Evolutionary conservation across 2,329 filamentous ascomycete genomes (phyloP), one percentile per base, ranked within the genome.

Genomic region (Aureobasidium pullulans): DNA sequence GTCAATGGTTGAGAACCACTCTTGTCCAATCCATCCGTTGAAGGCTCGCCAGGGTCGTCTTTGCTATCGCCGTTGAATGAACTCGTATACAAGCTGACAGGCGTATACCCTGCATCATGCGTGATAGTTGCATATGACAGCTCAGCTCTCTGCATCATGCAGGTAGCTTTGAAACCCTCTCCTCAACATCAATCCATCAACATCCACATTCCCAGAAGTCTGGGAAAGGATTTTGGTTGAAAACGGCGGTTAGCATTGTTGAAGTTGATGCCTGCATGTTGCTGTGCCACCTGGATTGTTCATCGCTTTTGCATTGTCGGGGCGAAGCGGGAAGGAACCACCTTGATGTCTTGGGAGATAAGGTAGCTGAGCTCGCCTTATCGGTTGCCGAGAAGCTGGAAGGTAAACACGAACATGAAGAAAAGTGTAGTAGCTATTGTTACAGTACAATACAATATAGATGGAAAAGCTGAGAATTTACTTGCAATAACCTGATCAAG

Each of bases 381-480:
- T 36, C 34, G 13, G 34, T 36, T 2, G 13, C 8, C 34, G 46
- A 36, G 16, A 49, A 34, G 31, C n/a, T 15, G 32, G 10, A 37
- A 19, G 7, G 37, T 19, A 2, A 34, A 13, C 34, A 5, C 31
- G 34, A 29, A 42, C 11, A 8, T 52, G 11, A 43, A 10, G n/a
- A 8, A 13, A 31, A 40, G 37, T 40, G 37, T 28, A 16, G 37
- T 53, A 54, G 50, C 50, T 54, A 40, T 54, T 32, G 50, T 44
- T 56, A 56, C 52, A 56, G 23, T 56, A 56, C 52, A 46, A 37
- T 56, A 56, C 50, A 57, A 31, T 46, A 57, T 46, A 37, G 29
- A 36, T 36, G 34, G 34, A 28, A 23, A 57, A 40, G n/a, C 54
- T 32, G 43, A 48, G 42, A 34, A 44, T 54, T 32, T 56, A 37